Conservation (phyloP, 352 stramenopile species). For the Aphanomyces invadans region DNA sequence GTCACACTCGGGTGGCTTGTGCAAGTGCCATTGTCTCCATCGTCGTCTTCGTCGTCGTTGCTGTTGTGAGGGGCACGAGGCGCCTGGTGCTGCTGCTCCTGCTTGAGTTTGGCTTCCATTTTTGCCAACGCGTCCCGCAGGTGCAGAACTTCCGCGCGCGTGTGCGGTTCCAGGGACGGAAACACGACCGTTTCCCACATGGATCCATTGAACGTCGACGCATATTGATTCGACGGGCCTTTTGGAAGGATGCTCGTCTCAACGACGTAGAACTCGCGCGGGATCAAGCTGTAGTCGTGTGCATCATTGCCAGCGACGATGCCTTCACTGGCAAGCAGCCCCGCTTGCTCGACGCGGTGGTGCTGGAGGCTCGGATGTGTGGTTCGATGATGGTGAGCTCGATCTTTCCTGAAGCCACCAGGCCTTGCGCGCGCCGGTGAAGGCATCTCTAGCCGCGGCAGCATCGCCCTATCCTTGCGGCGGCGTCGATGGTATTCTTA, state of each 20-base stretch:
- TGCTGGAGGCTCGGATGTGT: background rate
- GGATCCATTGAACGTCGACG: conserved; percentile 38
- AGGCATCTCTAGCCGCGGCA: background rate
- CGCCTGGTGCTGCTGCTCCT: too few relatives aligned
- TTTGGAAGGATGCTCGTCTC: conserved; percentile 60
- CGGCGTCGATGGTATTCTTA: too few relatives aligned
- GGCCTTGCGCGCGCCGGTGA: background rate
- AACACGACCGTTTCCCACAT: conserved; percentile 73
- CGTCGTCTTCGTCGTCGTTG: background rate
- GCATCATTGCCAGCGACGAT: background rate
- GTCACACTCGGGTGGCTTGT: background rate
- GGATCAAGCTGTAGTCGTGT: conserved; percentile 34
- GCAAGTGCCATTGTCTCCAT: background rate
- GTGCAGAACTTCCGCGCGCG: conserved; percentile 59
- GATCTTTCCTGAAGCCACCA: background rate
- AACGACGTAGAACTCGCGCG: conserved; percentile 69
- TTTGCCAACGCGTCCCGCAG: conserved; percentile 52
- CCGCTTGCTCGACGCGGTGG: background rate
- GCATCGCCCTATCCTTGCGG: too few relatives aligned
- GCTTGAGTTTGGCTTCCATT: conserved; percentile 32
- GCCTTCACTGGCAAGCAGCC: background rate
- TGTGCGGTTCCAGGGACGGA: conserved; percentile 50
- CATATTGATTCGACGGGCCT: conserved; percentile 39
- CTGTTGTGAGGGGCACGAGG: background rate
- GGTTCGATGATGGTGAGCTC: background rate